Evolutionary conservation across 202 grass and related monocot genomes (phyloP).

Genomic region (Panicum hallii): DNA sequence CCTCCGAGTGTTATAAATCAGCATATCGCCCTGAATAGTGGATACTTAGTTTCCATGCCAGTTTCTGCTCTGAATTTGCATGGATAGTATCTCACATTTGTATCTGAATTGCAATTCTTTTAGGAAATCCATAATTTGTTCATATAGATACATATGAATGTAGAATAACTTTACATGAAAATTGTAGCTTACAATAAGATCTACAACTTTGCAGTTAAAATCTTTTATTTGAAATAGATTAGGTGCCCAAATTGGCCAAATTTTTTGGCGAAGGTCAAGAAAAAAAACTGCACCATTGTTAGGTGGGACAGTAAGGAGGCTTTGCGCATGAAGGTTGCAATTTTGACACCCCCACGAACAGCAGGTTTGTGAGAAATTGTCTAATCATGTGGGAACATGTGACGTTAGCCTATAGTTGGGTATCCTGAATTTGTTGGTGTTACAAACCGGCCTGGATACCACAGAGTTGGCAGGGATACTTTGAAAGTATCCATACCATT

Average conservation of each 20-base stretch:
- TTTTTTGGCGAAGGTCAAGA: not conserved
- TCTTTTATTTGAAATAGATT: not conserved
- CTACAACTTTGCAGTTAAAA: not conserved
- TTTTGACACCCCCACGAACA: not conserved
- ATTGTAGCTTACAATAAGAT: not conserved
- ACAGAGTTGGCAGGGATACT: too few relatives aligned
- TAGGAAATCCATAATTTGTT: not conserved
- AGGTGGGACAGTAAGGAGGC: not conserved
- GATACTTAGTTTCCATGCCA: not conserved
- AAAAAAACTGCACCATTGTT: not conserved
- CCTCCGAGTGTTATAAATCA: not conserved
- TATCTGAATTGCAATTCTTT: not conserved
- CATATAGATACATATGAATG: not conserved
- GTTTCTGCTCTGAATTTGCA: not conserved
- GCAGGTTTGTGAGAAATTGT: not conserved
- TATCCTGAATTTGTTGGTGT: not conserved
- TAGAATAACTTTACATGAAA: not conserved
- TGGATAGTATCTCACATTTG: not conserved
- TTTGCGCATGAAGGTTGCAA: not conserved
- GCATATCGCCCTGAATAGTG: too few relatives aligned
- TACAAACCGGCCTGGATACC: not conserved
- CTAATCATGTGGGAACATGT: not conserved
- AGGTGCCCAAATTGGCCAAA: not conserved
- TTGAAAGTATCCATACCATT: too few relatives aligned
- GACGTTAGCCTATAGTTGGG: not conserved